Evolutionary conservation across 2,329 filamentous ascomycete species (phyloP).

Genomic region (Trichoderma afroharzianum): DNA sequence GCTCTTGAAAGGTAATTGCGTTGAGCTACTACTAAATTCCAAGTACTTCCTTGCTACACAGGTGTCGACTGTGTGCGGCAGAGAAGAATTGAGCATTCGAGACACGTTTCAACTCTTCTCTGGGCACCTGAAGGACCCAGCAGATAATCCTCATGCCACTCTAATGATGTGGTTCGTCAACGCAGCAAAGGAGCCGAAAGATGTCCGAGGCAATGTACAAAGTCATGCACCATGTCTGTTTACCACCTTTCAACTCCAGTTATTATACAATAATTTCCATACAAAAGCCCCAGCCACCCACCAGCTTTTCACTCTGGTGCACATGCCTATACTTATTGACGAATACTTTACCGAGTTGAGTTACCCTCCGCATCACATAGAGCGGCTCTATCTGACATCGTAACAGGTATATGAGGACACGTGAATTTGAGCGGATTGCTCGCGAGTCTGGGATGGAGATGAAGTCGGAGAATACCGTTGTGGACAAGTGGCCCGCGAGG

Average conservation of each 20-base stretch:
- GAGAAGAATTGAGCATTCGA: neutral
- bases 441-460: neutral
- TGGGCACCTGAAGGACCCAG: neutral
- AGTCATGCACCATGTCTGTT: neutral
- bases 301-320: neutral
- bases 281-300: neutral
- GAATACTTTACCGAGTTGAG: neutral
- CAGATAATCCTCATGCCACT: neutral
- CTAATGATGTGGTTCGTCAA: neutral
- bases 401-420: neutral
- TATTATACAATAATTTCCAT: neutral
- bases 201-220: neutral
- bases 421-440: neutral
- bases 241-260: neutral
- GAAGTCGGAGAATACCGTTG: neutral
- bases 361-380: neutral
- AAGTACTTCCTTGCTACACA: neutral
- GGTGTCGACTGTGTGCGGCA: neutral
- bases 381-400: neutral
- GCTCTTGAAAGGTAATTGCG: neutral
- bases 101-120: neutral
- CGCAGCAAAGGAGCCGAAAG: neutral
- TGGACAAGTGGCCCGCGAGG: neutral
- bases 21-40: neutral
- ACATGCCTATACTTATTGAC: neutral